phyloP scores from a whole-genome alignment of 75 land plant species.

The Cryptomeria japonica region DNA sequence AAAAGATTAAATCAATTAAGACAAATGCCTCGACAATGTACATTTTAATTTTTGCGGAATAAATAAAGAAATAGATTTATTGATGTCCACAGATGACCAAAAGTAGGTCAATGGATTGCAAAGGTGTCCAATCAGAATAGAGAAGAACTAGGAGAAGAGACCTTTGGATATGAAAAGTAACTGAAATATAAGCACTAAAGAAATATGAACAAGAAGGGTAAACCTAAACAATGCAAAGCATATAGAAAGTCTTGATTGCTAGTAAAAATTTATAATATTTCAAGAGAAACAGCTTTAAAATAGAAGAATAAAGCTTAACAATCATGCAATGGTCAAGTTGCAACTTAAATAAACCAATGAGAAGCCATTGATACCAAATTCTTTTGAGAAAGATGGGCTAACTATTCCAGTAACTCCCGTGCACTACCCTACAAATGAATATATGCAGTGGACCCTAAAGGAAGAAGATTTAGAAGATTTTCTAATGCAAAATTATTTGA shows the following conservation, averaged over 20 bases:
- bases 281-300: background rate
- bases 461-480: background rate
- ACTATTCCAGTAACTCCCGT: background rate
- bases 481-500: background rate
- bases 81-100: background rate
- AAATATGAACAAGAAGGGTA: background rate
- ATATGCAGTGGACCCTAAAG: background rate
- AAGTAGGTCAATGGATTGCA: background rate
- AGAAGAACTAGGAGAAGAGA: background rate
- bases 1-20: background rate
- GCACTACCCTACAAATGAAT: background rate
- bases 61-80: background rate
- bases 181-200: background rate
- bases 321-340: background rate
- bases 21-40: background rate
- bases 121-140: background rate
- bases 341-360: background rate
- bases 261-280: background rate
- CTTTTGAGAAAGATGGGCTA: background rate
- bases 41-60: background rate
- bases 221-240: background rate
- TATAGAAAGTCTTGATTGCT: background rate
- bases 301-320: background rate
- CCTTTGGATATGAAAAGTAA: background rate
- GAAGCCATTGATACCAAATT: background rate